These are phyloP conservation scores for Linderina pennispora DNA, from an alignment of 192 early-diverging fungal genomes.

Conservation along the genomic window DNA sequence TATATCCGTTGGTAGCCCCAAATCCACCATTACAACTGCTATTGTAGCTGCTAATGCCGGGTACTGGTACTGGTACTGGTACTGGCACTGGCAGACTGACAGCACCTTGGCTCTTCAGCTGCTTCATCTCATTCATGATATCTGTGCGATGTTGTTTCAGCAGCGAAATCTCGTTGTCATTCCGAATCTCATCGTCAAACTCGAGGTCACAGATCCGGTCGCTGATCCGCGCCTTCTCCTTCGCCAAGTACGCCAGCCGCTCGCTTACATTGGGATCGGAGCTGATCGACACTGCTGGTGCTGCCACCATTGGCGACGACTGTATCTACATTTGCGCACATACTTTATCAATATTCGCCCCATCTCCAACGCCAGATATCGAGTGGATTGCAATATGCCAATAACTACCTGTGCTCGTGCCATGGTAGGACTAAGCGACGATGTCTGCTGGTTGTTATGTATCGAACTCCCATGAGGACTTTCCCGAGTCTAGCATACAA, in stretches of 20 bases:
- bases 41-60: background rate
- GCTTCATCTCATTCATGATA: slow-evolving; percentile 29
- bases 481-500: too few species aligned
- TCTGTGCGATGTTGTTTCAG: slow-evolving; percentile 29
- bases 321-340: too few species aligned
- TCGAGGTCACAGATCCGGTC: slow-evolving; percentile 46
- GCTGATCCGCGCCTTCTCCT: slow-evolving; percentile 44
- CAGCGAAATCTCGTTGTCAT: slow-evolving; percentile 36
- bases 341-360: too few species aligned
- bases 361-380: too few species aligned
- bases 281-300: background rate
- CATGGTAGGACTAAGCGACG: too few species aligned
- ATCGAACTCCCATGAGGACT: too few species aligned
- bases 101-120: slow-evolving; percentile 2
- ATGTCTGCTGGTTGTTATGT: too few species aligned
- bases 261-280: background rate
- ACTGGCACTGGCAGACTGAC: background rate
- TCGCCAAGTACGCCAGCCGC: slow-evolving; percentile 18
- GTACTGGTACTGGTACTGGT: too few species aligned
- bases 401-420: too few species aligned
- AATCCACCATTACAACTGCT: background rate
- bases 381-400: too few species aligned
- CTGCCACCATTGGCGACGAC: too few species aligned
- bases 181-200: slow-evolving; percentile 36
- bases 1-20: background rate